phyloP scores from a whole-genome alignment of 768 basidiomycete genomes.

The Lactarius akahatsu region DNA sequence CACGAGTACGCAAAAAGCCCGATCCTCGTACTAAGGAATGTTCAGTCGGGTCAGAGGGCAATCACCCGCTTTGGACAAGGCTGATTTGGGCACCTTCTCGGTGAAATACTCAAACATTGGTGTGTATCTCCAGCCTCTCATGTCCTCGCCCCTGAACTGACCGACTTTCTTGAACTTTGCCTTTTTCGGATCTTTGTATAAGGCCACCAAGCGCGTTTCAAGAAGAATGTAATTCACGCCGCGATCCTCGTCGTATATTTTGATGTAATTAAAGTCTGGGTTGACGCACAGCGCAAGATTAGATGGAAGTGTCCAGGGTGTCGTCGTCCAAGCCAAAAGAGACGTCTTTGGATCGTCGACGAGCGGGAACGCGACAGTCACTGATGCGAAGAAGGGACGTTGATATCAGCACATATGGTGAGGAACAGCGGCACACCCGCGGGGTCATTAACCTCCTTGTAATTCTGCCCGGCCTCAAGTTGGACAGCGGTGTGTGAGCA shows the following conservation, averaged over 20 bases:
- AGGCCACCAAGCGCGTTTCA: conserved; percentile 77
- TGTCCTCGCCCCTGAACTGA: conserved; percentile 83
- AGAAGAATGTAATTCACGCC: conserved; percentile 90
- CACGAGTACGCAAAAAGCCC: conserved; percentile 82
- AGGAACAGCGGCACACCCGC: conserved; percentile 51
- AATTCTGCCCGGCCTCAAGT: conserved; percentile 92
- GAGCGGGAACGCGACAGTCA: conserved; percentile 90
- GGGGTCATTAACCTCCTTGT: conserved; percentile 92
- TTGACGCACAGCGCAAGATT: conserved; percentile 96
- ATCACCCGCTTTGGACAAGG: neutral
- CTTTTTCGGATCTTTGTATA: conserved; percentile 97
- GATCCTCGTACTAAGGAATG: conserved; percentile 72
- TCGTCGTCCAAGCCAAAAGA: conserved; percentile 97
- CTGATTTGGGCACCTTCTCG: conserved; percentile 64
- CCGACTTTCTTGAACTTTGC: conserved; percentile 92
- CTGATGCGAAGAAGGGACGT: conserved; percentile 45
- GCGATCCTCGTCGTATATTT: conserved; percentile 88
- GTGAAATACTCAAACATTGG: conserved; percentile 97
- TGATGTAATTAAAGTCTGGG: conserved; percentile 94
- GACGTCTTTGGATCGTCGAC: conserved; percentile 91
- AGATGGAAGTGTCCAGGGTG: conserved; percentile 96
- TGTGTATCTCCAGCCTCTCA: conserved; percentile 95
- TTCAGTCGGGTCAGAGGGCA: conserved; percentile 2
- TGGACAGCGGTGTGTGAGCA: conserved; percentile 94
- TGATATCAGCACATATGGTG: neutral